These are phyloP conservation scores for Logfia minima DNA, from an alignment of 129 eudicot genomes.

Conservation along the genomic window DNA sequence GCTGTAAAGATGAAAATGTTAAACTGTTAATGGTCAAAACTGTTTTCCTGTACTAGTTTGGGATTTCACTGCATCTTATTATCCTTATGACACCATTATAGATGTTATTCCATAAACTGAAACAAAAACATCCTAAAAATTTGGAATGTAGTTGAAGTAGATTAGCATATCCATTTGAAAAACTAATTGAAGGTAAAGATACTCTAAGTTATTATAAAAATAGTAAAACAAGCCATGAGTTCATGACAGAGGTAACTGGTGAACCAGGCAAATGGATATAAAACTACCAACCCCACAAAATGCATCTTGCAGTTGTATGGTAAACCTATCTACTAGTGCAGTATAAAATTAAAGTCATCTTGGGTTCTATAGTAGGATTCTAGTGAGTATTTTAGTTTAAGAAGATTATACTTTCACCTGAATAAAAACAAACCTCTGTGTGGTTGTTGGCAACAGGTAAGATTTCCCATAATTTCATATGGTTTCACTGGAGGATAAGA, in stretches of 20 bases:
- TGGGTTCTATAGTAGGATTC: not conserved
- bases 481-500: slow-evolving; percentile 19
- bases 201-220: not conserved
- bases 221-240: not conserved
- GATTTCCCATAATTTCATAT: slow-evolving; percentile 21
- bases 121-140: not conserved
- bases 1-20: not conserved
- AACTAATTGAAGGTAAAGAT: not conserved
- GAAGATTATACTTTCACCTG: slow-evolving; percentile 32
- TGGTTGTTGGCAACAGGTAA: slow-evolving; percentile 40
- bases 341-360: not conserved
- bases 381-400: slow-evolving; percentile 11
- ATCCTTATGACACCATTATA: not conserved
- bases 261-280: not conserved
- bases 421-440: slow-evolving; percentile 18
- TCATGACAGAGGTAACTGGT: not conserved
- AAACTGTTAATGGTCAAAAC: not conserved
- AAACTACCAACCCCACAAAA: slow-evolving; percentile 6
- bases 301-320: slow-evolving; percentile 12
- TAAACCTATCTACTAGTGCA: slow-evolving; percentile 13
- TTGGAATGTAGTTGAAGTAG: not conserved
- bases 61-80: not conserved
- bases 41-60: not conserved
- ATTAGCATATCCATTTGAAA: not conserved
- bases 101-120: not conserved